Evolutionary conservation across 2,329 filamentous ascomycete genomes (phyloP), one percentile per base, ranked within the genome.

Genomic region (Penicillium nordicum): DNA sequence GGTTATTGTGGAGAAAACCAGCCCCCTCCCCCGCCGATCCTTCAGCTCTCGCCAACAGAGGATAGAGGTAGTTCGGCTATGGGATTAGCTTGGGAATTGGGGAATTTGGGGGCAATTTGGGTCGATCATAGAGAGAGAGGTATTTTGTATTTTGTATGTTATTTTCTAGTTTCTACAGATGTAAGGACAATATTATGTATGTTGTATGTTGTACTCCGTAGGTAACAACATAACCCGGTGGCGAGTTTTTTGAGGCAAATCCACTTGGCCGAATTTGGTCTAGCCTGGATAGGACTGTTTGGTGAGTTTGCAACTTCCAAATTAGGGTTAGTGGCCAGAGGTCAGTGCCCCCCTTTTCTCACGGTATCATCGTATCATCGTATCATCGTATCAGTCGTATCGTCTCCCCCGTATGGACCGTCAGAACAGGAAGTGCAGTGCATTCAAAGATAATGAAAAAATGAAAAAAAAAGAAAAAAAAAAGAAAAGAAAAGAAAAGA

Each of bases 1-100:
- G 36, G 21, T 53, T 41, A 34, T 37, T 45, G 53, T 55, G 53
- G 53, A 51, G 53, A 51, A 41, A 50, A 7, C 29, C 37, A 41
- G 51, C 36, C 46, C 43, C 43, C 23, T 21, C 21, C 21, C 47
- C 41, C 38, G 40, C 41, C 53, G 32, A 51, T 55, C 50, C 34
- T 38, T 47, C 50, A 47, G 42, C 43, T 40, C 32, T 45, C 23
- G 41, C 41, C 50, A 45, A 48, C 43, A 21, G 34, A 43, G 34
- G n/a, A n/a, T 16, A 47, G 47, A 45, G 40, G 40, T 55, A 51
- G n/a, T 16, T 55, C 53, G 47, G 53, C 32, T 14, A 36, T 21
- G 30, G 38, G 27, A 27, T 38, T 47, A 29, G 14, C 34, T 41
- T 27, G 18, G 30, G 16, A 18, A 21, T 23, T 12, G 32, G 5